phyloP scores from a whole-genome alignment of 164 flowering plant genomes.

The Magnolia changhungtana region DNA sequence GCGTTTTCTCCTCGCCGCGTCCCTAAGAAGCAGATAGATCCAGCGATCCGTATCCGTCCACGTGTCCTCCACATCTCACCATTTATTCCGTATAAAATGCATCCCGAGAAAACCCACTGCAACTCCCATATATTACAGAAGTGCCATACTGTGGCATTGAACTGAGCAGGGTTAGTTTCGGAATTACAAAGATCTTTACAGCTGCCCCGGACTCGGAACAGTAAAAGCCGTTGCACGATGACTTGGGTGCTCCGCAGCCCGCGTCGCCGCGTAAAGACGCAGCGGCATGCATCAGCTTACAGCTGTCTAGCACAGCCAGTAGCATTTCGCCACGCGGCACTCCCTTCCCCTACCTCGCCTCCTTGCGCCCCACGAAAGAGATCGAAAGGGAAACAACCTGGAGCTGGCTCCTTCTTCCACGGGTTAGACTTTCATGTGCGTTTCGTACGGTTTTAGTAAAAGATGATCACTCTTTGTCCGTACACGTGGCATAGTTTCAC shows the following conservation, averaged over 20 bases:
- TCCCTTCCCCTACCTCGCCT: background rate
- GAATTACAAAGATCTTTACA: too few species aligned
- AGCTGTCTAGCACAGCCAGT: background rate
- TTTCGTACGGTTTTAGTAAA: background rate
- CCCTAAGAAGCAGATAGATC: background rate
- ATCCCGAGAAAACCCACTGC: background rate
- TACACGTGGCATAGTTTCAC: too few species aligned
- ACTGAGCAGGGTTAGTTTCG: too few species aligned
- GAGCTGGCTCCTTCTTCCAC: background rate
- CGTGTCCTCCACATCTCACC: background rate
- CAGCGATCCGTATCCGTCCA: background rate
- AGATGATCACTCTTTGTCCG: background rate
- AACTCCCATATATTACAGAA: too few species aligned
- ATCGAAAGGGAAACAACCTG: background rate
- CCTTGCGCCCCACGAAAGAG: background rate
- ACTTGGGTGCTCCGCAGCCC: background rate
- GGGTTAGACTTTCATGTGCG: background rate
- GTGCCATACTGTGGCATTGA: too few species aligned
- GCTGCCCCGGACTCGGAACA: too few species aligned
- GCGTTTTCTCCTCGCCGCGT: background rate
- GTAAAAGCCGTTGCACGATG: background rate
- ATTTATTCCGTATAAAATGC: background rate
- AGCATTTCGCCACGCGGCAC: background rate
- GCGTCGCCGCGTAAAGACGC: background rate
- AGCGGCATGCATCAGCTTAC: background rate